phyloP scores from a whole-genome alignment of 2,329 filamentous ascomycete genomes.

The Akanthomyces lecanii region DNA sequence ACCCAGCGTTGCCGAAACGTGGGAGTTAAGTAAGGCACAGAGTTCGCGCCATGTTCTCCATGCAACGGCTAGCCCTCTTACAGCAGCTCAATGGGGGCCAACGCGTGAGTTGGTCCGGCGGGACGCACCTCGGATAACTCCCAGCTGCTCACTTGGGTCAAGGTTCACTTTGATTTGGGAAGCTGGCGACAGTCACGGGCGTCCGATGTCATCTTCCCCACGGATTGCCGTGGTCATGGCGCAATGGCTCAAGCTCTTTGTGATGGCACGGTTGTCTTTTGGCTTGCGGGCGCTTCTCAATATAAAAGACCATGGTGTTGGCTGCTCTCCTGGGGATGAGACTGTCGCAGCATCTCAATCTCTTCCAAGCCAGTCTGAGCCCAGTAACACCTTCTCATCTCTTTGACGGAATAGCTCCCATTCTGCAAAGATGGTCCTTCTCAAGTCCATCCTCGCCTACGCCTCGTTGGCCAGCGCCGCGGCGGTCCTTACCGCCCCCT shows the following conservation, averaged over 20 bases:
- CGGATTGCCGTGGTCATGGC: neutral
- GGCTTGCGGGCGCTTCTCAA: neutral
- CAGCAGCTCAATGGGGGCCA: neutral
- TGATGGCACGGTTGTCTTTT: neutral
- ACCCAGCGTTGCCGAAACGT: neutral
- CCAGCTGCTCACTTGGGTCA: slow-evolving; percentile 1
- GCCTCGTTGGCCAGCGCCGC: neutral
- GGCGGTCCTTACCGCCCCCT: neutral
- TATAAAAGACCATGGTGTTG: neutral
- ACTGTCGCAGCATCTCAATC: neutral
- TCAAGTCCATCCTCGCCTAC: neutral
- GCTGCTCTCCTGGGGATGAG: neutral
- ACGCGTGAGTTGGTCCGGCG: neutral
- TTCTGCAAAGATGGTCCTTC: neutral
- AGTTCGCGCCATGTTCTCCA: neutral
- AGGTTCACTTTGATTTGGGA: neutral
- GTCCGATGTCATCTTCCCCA: neutral
- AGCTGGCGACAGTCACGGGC: neutral
- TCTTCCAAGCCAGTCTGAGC: neutral
- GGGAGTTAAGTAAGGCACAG: neutral
- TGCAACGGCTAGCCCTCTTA: neutral
- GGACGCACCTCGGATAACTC: neutral
- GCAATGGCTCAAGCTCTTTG: neutral
- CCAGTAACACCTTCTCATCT: neutral
- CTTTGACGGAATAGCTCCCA: neutral